phyloP scores from a whole-genome alignment of 2,329 filamentous ascomycete genomes.

The Colletotrichum tabaci region DNA sequence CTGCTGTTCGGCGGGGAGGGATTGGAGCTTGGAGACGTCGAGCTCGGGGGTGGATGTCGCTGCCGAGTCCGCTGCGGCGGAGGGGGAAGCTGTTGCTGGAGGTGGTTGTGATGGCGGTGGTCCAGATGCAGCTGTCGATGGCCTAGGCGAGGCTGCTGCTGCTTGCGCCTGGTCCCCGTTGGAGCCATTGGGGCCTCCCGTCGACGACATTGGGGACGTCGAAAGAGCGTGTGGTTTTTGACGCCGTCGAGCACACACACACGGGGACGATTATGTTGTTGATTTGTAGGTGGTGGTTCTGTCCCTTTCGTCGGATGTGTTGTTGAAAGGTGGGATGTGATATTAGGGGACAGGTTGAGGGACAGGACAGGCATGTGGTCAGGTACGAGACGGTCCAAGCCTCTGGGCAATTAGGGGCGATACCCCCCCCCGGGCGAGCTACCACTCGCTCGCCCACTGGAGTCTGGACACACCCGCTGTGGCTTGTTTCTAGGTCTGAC shows the following conservation, averaged over 20 bases:
- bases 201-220: constrained; percentile 53
- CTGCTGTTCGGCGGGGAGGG: constrained; percentile 93
- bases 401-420: constrained; percentile 31
- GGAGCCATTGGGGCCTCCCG: constrained; percentile 54
- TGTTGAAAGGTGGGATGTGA: constrained; percentile 11
- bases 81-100: constrained; percentile 48
- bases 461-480: constrained; percentile 21
- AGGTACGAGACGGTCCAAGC: constrained; percentile 17
- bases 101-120: constrained; percentile 43
- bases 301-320: constrained; percentile 29
- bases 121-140: constrained; percentile 40
- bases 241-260: constrained; percentile 25
- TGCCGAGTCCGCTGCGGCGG: constrained; percentile 54
- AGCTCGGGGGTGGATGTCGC: constrained; percentile 79
- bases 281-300: neutral
- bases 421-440: constrained; percentile 17
- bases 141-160: constrained; percentile 42
- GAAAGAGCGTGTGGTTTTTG: constrained; percentile 5
- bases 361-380: constrained; percentile 33
- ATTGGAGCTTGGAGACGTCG: constrained; percentile 89
- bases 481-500: constrained; percentile 18
- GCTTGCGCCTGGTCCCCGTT: constrained; percentile 48
- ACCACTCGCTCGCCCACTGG: constrained; percentile 3
- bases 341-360: constrained; percentile 34
- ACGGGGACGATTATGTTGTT: constrained; percentile 16